Base-by-base conservation (phyloP, 305 asterid genomes). In the Euphrasia arctica region DNA sequence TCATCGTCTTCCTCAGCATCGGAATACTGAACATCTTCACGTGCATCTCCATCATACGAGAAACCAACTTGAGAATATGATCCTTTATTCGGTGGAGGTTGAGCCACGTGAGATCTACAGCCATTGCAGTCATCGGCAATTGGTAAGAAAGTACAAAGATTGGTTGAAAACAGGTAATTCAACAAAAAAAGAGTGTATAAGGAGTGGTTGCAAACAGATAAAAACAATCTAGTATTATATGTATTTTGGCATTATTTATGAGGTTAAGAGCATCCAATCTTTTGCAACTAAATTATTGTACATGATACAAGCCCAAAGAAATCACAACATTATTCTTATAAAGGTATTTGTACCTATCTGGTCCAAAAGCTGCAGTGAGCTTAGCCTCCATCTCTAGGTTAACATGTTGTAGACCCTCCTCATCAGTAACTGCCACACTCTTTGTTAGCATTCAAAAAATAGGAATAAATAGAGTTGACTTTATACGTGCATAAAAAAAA, bases 21-120 rank as follows among this genome's bases (percentile, higher is more conserved):
- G 51, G 93, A 93, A 75, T 70, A 71, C 68, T 78, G 90, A 61
- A 72, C 25, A 60, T 81, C 94, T 43, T 77, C 95, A 69, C 83
- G 90, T 65, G 77, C 89, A 58, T 83, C 88, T 62, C 89, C 96
- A 58, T 90, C 97, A 69, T 93, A 93, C 4, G 97, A 93, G 84
- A 93, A 93, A 72, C 96, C 95, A 74, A 93, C 99, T 79, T 93
- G 97, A 34, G 99, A 90, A 82, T 93, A 93, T 12, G 96, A 72
- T 31, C 95, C 96, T 83, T 88, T 93, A 80, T 58, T 75, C 55
- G 82, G 77, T 56, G 86, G 74, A 74, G 95, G 86, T 70, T 84
- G 91, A 68, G 86, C 66, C 62, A 54, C 74, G 54, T 74, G 89
- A 67, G 97, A 75, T 69, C 94, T 93, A 74, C 57, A 60, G 58